Conservation (phyloP, 257 asterid species). For the Salvia hispanica region DNA sequence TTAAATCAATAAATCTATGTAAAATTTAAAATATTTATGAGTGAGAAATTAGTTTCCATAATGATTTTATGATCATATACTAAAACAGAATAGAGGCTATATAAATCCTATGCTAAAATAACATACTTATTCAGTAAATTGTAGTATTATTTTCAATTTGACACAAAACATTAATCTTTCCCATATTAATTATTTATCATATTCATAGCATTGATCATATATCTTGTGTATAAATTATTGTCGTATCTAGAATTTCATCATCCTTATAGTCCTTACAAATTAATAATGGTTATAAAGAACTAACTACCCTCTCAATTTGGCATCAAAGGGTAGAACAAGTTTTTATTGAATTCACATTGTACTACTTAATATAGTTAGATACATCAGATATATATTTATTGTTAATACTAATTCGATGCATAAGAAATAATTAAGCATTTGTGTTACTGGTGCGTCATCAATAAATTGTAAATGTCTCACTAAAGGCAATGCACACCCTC, state of each 20-base stretch:
- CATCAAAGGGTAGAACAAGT: background rate
- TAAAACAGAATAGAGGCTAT: too few relatives aligned
- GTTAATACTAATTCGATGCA: constrained; percentile 3
- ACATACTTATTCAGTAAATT: too few relatives aligned
- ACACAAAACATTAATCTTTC: too few relatives aligned
- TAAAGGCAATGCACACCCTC: constrained; percentile 26
- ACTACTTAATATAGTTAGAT: constrained; percentile 32
- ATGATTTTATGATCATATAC: too few relatives aligned
- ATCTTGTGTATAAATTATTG: background rate
- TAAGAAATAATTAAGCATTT: constrained; percentile 11
- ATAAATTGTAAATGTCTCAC: constrained; percentile 25
- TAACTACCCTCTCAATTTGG: constrained; percentile 29
- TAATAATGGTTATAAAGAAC: background rate
- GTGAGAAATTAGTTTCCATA: too few relatives aligned
- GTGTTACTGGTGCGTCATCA: constrained; percentile 26
- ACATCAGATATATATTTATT: constrained; percentile 1
- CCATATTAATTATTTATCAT: too few relatives aligned
- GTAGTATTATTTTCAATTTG: too few relatives aligned
- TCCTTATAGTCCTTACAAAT: background rate
- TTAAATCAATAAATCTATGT: too few relatives aligned
- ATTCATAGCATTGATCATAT: too few relatives aligned
- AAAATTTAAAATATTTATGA: too few relatives aligned
- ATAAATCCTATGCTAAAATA: too few relatives aligned
- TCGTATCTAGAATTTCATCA: background rate
- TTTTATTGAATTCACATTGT: constrained; percentile 16